phyloP scores from a whole-genome alignment of 1,284 basidiomycete genomes.

The Amylostereum areolatum region DNA sequence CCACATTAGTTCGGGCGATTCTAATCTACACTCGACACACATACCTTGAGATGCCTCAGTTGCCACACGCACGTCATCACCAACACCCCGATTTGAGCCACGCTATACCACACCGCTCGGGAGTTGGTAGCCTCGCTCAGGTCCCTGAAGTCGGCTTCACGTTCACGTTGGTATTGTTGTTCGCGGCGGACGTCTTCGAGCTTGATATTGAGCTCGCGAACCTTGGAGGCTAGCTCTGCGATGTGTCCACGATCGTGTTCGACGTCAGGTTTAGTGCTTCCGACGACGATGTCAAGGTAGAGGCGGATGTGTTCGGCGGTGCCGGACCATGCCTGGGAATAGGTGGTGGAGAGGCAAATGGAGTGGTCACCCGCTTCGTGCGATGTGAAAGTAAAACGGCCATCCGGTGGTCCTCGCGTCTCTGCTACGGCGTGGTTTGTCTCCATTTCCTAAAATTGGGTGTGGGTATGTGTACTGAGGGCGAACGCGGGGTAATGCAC shows the following conservation, averaged over 20 bases:
- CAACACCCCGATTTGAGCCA: constrained; percentile 83
- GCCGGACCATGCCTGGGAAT: constrained; percentile 75
- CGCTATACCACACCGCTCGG: constrained; percentile 89
- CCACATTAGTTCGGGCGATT: constrained; percentile 8
- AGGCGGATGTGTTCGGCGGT: constrained; percentile 86
- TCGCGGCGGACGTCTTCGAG: constrained; percentile 90
- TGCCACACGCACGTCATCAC: constrained; percentile 90
- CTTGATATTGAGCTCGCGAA: constrained; percentile 90
- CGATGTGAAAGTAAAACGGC: constrained; percentile 95
- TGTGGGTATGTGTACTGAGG: constrained; percentile 4
- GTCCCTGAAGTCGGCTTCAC: constrained; percentile 88
- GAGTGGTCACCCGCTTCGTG: constrained; percentile 96
- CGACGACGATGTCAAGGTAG: constrained; percentile 92
- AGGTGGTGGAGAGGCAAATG: constrained; percentile 91
- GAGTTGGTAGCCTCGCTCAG: constrained; percentile 87
- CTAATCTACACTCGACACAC: constrained; percentile 18
- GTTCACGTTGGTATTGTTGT: constrained; percentile 96
- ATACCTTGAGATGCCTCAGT: constrained; percentile 83
- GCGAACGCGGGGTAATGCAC: constrained; percentile 20
- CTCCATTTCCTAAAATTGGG: constrained; percentile 62
- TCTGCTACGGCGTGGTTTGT: constrained; percentile 75
- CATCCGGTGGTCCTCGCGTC: constrained; percentile 84
- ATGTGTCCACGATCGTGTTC: constrained; percentile 87
- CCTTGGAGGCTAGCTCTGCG: constrained; percentile 78
- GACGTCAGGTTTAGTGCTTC: constrained; percentile 74